A percentile compares a stretch with the other conserved stretches of the same genome.
These are phyloP conservation scores for Mychonastes homosphaera DNA, from an alignment of 139 green algal genomes.

Conservation along the genomic window DNA sequence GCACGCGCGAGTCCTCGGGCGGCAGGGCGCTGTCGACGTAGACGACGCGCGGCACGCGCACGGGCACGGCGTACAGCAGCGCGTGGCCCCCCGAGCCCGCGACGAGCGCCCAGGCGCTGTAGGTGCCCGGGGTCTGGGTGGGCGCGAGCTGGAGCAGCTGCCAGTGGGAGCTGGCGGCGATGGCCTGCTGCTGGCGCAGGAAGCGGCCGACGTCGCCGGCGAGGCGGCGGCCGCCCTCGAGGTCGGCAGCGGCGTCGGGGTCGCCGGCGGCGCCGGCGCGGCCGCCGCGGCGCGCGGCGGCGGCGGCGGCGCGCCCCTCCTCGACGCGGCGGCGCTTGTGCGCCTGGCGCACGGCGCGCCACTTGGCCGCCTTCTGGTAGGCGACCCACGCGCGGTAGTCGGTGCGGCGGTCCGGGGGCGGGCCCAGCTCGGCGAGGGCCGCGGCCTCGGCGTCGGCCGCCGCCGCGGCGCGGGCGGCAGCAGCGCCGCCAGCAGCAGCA, in stretches of 20 bases:
- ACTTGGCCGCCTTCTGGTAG: conserved; percentile 62
- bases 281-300: conserved; percentile 3
- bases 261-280: background rate
- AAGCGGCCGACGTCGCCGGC: conserved; percentile 33
- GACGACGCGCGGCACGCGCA: conserved; percentile 50
- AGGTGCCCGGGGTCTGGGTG: conserved; percentile 26
- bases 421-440: conserved; percentile 12
- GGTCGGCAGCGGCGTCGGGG: no score
- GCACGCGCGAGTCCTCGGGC: background rate
- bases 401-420: conserved; percentile 16
- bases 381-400: conserved; percentile 68
- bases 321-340: conserved; percentile 33
- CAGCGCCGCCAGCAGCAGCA: background rate
- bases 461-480: background rate
- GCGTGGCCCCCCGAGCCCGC: no score
- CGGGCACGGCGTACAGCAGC: conserved; percentile 29
- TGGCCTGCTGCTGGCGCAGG: conserved; percentile 40
- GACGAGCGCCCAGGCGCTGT: conserved; percentile 42
- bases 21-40: conserved; percentile 41
- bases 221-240: no score
- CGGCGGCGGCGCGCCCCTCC: conserved; percentile 1
- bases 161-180: conserved; percentile 42
- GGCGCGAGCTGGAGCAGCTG: conserved; percentile 71
- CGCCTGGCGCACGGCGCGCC: conserved; percentile 35
- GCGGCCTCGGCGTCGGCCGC: conserved; percentile 3